These are phyloP conservation scores for Cystofilobasidium ferigula DNA, from an alignment of 768 basidiomycete genomes.

Conservation along the genomic window DNA sequence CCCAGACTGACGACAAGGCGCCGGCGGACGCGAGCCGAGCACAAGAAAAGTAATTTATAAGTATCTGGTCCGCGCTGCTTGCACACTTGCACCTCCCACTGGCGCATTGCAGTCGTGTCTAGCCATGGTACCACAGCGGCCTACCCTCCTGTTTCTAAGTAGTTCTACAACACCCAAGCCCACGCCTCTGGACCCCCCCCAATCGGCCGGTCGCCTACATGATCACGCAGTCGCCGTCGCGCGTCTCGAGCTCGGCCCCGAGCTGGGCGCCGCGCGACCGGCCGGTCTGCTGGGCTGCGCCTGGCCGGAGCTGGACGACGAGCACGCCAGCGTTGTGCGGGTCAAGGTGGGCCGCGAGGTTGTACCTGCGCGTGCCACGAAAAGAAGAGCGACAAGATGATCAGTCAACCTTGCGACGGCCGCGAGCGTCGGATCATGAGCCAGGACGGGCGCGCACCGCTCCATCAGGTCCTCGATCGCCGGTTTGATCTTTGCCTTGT, in stretches of 20 bases:
- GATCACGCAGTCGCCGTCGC: constrained; percentile 52
- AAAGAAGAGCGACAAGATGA: not conserved
- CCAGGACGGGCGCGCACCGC: constrained; percentile 46
- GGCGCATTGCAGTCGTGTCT: too few species aligned
- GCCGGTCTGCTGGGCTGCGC: constrained; percentile 37
- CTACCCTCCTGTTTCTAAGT: too few species aligned
- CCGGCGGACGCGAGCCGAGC: too few species aligned
- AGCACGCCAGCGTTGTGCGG: constrained; percentile 73
- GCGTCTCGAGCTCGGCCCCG: constrained; percentile 49
- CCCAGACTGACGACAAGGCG: too few species aligned
- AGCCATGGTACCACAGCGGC: too few species aligned
- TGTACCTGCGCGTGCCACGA: constrained; percentile 46
- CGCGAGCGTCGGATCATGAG: too few species aligned
- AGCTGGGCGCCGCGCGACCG: constrained; percentile 45
- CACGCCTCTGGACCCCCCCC: not conserved
- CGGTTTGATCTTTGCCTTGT: constrained; percentile 77
- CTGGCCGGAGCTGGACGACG: constrained; percentile 53
- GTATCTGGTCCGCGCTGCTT: too few species aligned
- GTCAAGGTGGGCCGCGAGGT: constrained; percentile 62
- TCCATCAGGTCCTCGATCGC: constrained; percentile 78
- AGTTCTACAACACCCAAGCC: too few species aligned
- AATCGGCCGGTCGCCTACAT: constrained; percentile 58
- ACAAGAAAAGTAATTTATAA: too few species aligned
- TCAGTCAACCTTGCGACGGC: too few species aligned
- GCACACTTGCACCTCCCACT: too few species aligned